Conservation (phyloP, 2,329 filamentous ascomycete genomes). For the Aureobasidium lini region DNA sequence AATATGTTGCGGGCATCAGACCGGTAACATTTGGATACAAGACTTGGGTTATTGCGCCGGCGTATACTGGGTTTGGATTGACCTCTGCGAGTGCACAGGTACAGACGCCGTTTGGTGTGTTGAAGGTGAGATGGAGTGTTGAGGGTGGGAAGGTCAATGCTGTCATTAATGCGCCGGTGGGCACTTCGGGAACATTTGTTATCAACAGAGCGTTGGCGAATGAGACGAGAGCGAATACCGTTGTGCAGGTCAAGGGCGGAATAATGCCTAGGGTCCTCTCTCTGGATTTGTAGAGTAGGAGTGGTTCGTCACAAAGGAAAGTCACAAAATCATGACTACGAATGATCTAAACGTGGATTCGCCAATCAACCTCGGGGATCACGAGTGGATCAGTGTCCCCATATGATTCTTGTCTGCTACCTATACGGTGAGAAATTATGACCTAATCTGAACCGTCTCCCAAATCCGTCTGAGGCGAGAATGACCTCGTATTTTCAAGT, state of each 20-base stretch:
- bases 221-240: not conserved
- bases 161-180: not conserved
- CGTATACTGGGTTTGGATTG: conserved; percentile 24
- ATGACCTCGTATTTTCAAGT: no score
- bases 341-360: no score
- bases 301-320: no score
- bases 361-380: no score
- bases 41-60: conserved; percentile 25
- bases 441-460: no score
- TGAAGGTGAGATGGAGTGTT: conserved; percentile 18
- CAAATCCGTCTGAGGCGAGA: no score
- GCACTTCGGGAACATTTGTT: conserved; percentile 7
- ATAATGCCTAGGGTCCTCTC: not conserved
- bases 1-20: conserved; percentile 27
- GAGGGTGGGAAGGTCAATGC: not conserved
- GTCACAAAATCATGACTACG: no score
- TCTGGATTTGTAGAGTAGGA: not conserved
- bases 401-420: no score
- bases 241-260: not conserved
- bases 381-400: no score
- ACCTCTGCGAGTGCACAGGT: conserved; percentile 22
- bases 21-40: conserved; percentile 22
- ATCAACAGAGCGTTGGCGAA: not conserved
- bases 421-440: no score
- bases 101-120: conserved; percentile 22